Conservation (phyloP, 2,329 filamentous ascomycete genomes). For the Graphiopsis chlorocephala region DNA sequence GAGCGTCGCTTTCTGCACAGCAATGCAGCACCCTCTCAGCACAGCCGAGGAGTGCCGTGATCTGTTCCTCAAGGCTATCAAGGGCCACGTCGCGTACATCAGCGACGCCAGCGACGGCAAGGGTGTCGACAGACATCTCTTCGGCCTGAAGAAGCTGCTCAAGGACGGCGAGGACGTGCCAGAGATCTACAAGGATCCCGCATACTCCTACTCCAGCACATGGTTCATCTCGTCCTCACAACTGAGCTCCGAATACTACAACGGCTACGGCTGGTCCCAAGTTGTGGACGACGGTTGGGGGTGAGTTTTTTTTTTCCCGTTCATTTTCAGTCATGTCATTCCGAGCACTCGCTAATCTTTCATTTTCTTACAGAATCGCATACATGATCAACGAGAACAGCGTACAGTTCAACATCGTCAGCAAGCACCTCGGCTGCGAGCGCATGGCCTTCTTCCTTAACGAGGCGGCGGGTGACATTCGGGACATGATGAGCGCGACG, state of each 20-base stretch:
- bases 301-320: constrained; percentile 27
- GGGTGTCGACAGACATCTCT: constrained; percentile 94
- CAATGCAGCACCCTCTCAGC: constrained; percentile 70
- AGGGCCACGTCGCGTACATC: constrained; percentile 87
- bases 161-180: constrained; percentile 77
- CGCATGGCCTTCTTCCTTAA: constrained; percentile 95
- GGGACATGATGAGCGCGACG: constrained; percentile 79
- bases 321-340: neutral
- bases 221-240: constrained; percentile 92
- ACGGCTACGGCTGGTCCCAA: constrained; percentile 98
- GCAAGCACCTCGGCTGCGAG: constrained; percentile 84
- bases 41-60: constrained; percentile 65
- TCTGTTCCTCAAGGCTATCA: constrained; percentile 78
- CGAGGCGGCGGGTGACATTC: constrained; percentile 86
- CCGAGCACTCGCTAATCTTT: constrained; percentile 21
- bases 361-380: constrained; percentile 59
- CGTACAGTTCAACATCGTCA: constrained; percentile 97
- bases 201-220: constrained; percentile 75
- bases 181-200: constrained; percentile 80
- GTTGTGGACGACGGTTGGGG: constrained; percentile 95
- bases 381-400: constrained; percentile 99
- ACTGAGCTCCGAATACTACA: constrained; percentile 94
- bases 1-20: constrained; percentile 81
- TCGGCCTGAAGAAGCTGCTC: constrained; percentile 89
- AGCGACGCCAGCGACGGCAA: constrained; percentile 83